Percentiles rank a stretch among this genome's conserved stretches.
Conservation (phyloP, 371 early-diverging fungal species). For the Rhizopus stolonifer region DNA sequence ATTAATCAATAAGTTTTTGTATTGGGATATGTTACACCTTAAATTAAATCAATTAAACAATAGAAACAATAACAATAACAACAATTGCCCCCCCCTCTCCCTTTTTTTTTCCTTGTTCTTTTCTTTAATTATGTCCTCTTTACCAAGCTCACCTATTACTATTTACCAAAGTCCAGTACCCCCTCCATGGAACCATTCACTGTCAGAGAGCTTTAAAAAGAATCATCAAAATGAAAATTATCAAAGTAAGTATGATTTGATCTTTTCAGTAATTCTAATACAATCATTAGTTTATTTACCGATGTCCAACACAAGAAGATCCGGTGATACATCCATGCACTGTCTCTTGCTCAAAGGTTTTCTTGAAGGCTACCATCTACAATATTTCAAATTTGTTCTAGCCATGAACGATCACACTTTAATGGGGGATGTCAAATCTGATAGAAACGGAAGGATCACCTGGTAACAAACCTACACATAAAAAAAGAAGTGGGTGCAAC, state of each 20-base stretch:
- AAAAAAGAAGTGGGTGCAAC: conserved; percentile 3
- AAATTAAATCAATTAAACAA: no score
- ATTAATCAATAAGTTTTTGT: no score
- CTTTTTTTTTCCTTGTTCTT: not conserved
- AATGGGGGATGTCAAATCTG: conserved; percentile 64
- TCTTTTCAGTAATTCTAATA: not conserved
- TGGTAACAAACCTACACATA: no score
- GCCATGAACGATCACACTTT: conserved; percentile 61
- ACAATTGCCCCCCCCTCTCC: no score
- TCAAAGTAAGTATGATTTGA: conserved; percentile 7
- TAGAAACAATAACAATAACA: no score
- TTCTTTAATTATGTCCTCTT: not conserved
- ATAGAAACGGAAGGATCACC: conserved; percentile 52
- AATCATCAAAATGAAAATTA: conserved; percentile 9
- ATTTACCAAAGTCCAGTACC: not conserved
- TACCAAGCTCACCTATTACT: conserved; percentile 8
- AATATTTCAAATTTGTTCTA: conserved; percentile 53
- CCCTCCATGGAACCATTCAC: conserved; percentile 15
- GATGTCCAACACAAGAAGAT: conserved; percentile 50
- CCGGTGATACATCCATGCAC: conserved; percentile 52
- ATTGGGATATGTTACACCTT: no score
- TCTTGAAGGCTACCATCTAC: conserved; percentile 49
- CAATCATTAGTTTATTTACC: conserved; percentile 37
- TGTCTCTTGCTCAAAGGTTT: conserved; percentile 53
- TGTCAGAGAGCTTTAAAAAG: conserved; percentile 16